A percentile compares a stretch with the other conserved stretches of the same genome.
These are phyloP conservation scores for Bipolaris victoriae DNA, from an alignment of 2,329 filamentous ascomycete genomes.

Conservation along the genomic window DNA sequence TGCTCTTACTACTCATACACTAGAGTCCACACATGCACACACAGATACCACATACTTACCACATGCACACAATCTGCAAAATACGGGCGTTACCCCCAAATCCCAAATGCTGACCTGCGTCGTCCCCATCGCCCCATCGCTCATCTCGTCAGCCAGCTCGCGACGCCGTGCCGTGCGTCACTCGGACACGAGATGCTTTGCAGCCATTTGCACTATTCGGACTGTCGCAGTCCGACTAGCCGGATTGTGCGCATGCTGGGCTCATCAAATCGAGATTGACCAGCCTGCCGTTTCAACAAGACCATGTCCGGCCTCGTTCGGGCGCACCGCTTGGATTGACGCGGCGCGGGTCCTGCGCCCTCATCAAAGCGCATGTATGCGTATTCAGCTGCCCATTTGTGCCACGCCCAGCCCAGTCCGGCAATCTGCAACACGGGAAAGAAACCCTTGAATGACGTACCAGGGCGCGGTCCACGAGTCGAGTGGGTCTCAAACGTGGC, in stretches of 20 bases:
- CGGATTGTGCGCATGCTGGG: slow-evolving; percentile 19
- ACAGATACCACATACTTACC: no score
- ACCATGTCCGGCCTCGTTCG: slow-evolving; percentile 10
- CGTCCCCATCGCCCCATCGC: slow-evolving; percentile 1
- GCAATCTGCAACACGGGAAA: slow-evolving; percentile 45
- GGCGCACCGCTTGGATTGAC: slow-evolving; percentile 3
- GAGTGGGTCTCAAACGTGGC: slow-evolving; percentile 48
- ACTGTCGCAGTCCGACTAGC: slow-evolving; percentile 15
- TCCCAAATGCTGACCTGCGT: slow-evolving; percentile 27
- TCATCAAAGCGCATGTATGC: slow-evolving; percentile 2
- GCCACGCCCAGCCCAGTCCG: slow-evolving; percentile 42
- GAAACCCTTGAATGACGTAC: slow-evolving; percentile 45
- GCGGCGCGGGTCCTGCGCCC: slow-evolving; percentile 11
- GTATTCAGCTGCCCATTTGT: slow-evolving; percentile 27
- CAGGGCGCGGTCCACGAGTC: slow-evolving; percentile 41
- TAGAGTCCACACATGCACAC: not conserved
- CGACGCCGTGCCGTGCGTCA: slow-evolving; percentile 8
- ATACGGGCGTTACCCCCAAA: not conserved
- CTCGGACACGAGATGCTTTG: slow-evolving; percentile 15
- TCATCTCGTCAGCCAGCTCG: slow-evolving; percentile 18
- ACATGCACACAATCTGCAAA: slow-evolving; percentile 2
- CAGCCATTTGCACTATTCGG: slow-evolving; percentile 22
- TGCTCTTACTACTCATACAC: slow-evolving; percentile 2
- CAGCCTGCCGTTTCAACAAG: slow-evolving; percentile 35
- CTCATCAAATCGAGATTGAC: slow-evolving; percentile 35